Conservation (phyloP, 139 green algal genomes). For the Bryopsis sp. region DNA sequence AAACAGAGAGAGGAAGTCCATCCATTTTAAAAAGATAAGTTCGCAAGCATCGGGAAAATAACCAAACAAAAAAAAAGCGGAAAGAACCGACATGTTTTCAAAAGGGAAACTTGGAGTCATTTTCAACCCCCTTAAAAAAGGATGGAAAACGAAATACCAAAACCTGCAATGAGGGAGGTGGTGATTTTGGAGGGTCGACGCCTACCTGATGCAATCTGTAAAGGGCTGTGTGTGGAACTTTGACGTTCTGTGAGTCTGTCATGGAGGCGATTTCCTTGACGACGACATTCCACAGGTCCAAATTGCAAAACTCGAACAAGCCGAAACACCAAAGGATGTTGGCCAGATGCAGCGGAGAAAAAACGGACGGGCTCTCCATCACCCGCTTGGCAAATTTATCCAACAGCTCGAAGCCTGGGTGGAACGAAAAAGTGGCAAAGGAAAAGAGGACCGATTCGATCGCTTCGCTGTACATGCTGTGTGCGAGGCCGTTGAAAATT, state of each 20-base stretch:
- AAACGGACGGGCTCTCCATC: background rate
- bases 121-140: no score
- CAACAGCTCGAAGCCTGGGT: background rate
- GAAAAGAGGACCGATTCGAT: slow-evolving; percentile 5
- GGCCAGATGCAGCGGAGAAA: slow-evolving; percentile 2
- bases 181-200: no score
- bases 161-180: no score
- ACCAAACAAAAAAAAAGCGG: no score
- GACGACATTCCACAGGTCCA: background rate
- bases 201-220: background rate
- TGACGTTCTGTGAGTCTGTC: background rate
- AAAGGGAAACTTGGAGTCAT: no score
- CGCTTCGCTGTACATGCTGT: slow-evolving; percentile 3
- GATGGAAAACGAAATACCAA: no score
- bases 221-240: background rate
- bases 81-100: no score
- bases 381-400: background rate
- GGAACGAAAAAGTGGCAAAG: slow-evolving; percentile 8
- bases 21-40: no score
- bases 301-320: background rate
- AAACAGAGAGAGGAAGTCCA: no score
- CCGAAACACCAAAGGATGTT: slow-evolving; percentile 3
- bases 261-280: background rate
- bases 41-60: no score
- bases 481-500: background rate